These are phyloP conservation scores for Calonectria pseudoturangicola DNA, from an alignment of 2,329 filamentous ascomycete species.

Conservation along the genomic window DNA sequence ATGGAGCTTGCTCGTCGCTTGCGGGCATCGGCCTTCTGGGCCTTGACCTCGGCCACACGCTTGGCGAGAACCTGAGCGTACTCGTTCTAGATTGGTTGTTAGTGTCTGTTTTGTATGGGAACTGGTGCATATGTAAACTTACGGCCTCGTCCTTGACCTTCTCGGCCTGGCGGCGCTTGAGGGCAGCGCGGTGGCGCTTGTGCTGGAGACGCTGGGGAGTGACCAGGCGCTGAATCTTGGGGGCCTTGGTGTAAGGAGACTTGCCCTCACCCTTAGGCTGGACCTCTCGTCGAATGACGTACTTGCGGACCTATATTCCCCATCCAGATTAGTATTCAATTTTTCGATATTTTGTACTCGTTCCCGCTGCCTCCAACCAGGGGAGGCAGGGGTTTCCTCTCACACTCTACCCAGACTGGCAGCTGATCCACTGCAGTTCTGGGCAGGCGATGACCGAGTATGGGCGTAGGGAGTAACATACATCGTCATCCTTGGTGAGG, in stretches of 20 bases:
- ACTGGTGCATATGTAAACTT: conserved; percentile 65
- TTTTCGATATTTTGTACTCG: conserved; percentile 50
- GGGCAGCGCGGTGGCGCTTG: conserved; percentile 98
- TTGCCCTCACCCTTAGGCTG: conserved; percentile 98
- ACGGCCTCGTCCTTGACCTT: conserved; percentile 99
- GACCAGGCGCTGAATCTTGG: conserved; percentile 99
- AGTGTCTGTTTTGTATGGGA: conserved; percentile 24
- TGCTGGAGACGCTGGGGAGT: conserved; percentile 99
- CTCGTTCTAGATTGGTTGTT: conserved; percentile 84
- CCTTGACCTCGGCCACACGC: conserved; percentile 97
- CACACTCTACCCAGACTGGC: conserved; percentile 76
- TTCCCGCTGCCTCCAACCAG: conserved; percentile 43
- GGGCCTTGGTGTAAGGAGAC: conserved; percentile 99
- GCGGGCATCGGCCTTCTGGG: conserved; percentile 92
- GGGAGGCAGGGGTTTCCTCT: conserved; percentile 62
- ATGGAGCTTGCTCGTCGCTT: conserved; percentile 98
- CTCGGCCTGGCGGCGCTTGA: conserved; percentile 98
- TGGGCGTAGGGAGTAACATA: conserved; percentile 80
- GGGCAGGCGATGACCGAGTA: conserved; percentile 83
- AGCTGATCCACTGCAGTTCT: conserved; percentile 66
- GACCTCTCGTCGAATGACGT: conserved; percentile 99
- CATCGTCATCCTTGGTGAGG: conserved; percentile 99
- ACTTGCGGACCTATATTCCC: conserved; percentile 90
- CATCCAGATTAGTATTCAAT: conserved; percentile 61
- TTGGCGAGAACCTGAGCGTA: conserved; percentile 97